A percentile compares a stretch with the other conserved stretches of the same genome.
These are phyloP conservation scores for Boletus rubropictus DNA, from an alignment of 768 basidiomycete genomes.

Conservation along the genomic window DNA sequence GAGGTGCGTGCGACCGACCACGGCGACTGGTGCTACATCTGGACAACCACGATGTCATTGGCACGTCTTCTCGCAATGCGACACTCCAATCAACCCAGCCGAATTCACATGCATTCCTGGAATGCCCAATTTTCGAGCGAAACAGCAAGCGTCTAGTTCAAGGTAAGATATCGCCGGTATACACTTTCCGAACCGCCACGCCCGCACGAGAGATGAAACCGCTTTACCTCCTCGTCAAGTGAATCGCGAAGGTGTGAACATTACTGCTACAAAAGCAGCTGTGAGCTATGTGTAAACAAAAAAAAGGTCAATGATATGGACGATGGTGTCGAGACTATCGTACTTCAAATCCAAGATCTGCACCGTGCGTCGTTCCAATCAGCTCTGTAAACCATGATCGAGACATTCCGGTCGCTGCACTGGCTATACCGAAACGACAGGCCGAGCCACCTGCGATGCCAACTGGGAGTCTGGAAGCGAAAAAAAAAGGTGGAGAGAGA, in stretches of 20 bases:
- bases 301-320: not conserved
- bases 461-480: slow-evolving; percentile 35
- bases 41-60: no score
- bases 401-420: slow-evolving; percentile 50
- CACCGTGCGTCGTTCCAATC: slow-evolving; percentile 38
- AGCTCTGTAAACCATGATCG: slow-evolving; percentile 50
- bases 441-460: slow-evolving; percentile 47
- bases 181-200: not conserved
- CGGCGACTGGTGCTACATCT: no score
- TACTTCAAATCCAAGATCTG: slow-evolving; percentile 53
- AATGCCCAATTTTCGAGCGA: no score
- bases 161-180: not conserved
- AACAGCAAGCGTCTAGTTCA: no score
- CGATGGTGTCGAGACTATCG: not conserved
- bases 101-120: no score
- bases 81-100: no score
- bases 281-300: slow-evolving; percentile 29
- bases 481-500: not conserved
- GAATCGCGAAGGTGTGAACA: slow-evolving; percentile 43
- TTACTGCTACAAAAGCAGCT: slow-evolving; percentile 41
- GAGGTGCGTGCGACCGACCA: no score
- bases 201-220: no score
- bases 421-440: slow-evolving; percentile 40
- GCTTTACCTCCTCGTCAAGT: slow-evolving; percentile 33
- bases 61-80: no score